Base-by-base conservation (phyloP, 2,329 filamentous ascomycete species). In the Fusarium sambucinum region DNA sequence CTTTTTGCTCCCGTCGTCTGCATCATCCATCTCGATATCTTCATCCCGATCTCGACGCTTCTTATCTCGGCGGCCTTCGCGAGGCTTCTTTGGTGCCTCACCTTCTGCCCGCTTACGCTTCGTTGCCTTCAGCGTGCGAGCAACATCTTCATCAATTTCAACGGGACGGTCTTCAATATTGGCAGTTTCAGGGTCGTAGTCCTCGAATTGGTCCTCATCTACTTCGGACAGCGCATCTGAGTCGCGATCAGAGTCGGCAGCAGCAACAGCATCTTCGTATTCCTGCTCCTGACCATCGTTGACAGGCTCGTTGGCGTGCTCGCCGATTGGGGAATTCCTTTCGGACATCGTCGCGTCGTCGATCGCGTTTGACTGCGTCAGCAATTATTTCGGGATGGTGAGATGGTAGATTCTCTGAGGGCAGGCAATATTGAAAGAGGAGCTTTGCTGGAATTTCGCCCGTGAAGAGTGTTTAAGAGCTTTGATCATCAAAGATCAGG, bases 61-160 rank as follows among this genome's bases (percentile, higher is more conserved):
- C 79, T 92, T 92, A 69, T 90, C 90, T 73, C 90, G 85, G 51
- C 89, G 85, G n/a, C 88, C 89, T 73, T 89, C 91, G 77, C 91
- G 89, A 54, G 92, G 91, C 80, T 93, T 96, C 79, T 91, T 92
- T 42, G 84, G 80, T 48, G 85, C 85, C 30, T 86, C 87, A 52
- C 89, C 89, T 33, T 87, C 90, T 11, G 83, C 75, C 59, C 92
- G 86, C 80, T 90, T 90, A 60, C 88, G 80, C 78, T 89, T 90
- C n/a, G 83, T 83, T 1, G 87, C 87, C 76, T 90, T 90, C 32
- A 91, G 78, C 4, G 87, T 89, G 58, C 85, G 84, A 9, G 87
- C 87, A 55, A 87, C 83, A 66, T 90, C 88, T 72, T 90, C 89
- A 72, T 91, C 89, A 65, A 91, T 90, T 29, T 88, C 86, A n/a